Evolutionary conservation across 2,329 filamentous ascomycete genomes (phyloP).

Genomic region (Verticillium nonalfalfae): DNA sequence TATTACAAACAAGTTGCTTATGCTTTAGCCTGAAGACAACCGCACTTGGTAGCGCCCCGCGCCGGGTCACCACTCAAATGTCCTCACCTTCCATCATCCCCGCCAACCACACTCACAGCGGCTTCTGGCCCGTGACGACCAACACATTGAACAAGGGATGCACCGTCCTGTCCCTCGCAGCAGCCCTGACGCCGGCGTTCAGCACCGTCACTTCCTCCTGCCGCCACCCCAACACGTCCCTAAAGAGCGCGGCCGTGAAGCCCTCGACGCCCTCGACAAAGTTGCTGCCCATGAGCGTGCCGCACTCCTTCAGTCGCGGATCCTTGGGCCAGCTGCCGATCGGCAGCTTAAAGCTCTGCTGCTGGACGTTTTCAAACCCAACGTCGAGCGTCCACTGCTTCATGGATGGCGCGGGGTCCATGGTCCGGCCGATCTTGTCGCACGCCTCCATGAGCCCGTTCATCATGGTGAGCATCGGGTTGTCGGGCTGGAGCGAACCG

Average conservation of each 20-base stretch:
- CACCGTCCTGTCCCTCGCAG: slow-evolving; percentile 17
- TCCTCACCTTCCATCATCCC: background rate
- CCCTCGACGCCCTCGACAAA: slow-evolving; percentile 14
- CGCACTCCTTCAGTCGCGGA: slow-evolving; percentile 31
- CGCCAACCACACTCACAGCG: background rate
- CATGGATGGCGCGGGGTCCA: slow-evolving; percentile 19
- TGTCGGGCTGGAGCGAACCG: background rate
- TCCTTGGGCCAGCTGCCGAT: slow-evolving; percentile 31
- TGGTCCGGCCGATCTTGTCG: slow-evolving; percentile 18
- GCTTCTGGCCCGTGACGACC: slow-evolving; percentile 22
- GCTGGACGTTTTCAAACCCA: slow-evolving; percentile 23
- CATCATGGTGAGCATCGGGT: slow-evolving; percentile 13
- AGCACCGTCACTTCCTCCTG: slow-evolving; percentile 16
- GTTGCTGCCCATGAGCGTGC: slow-evolving; percentile 14
- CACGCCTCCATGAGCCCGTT: slow-evolving; percentile 16
- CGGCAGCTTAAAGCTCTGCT: slow-evolving; percentile 20
- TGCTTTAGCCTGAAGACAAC: too few relatives aligned
- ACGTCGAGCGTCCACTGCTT: slow-evolving; percentile 16
- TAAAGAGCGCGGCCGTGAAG: slow-evolving; percentile 18
- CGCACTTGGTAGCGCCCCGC: too few relatives aligned
- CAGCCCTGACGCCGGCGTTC: slow-evolving; percentile 16
- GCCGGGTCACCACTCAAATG: too few relatives aligned
- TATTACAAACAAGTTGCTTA: background rate
- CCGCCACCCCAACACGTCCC: slow-evolving; percentile 19
- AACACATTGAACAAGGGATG: slow-evolving; percentile 24